Base-by-base conservation (phyloP, 371 early-diverging fungal species). In the Fennellomyces sp. region DNA sequence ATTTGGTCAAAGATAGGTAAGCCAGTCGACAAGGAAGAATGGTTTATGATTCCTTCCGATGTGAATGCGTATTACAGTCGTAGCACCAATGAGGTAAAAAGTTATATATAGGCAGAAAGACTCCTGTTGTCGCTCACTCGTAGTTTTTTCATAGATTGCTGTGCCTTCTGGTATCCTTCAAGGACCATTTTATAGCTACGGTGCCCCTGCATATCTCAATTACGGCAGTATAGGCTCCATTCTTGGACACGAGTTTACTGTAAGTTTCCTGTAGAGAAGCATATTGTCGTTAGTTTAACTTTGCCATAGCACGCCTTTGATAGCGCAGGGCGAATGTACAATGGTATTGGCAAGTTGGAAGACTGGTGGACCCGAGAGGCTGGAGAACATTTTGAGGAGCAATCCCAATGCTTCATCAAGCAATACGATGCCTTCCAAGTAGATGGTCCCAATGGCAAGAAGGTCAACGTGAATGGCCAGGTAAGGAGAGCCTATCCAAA, bases 291-390 rank as follows among this genome's bases (percentile, higher is more conserved):
- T 33, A 12, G 13, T 29, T 11, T 39, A 5, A 39, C 15, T 39
- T 39, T n/a, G 15, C 17, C n/a, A n/a, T 48, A 78, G 76, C 84
- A 84, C 54, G 82, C 73, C 1, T 80, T 84, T 53, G 84, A 84
- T 56, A 73, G 68, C 42, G 36, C 60, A 0, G 89, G 91, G 19
- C 75, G 84, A 7, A 64, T 76, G 36, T 89, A 74, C 56, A 82
- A 90, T 54, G 61, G 66, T 29, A 39, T 72, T 17, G 79, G 81
- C 5, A 42, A 58, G 41, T 25, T 70, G 21, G 67, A 41, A 8
- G 72, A 83, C 47, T 92, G 93, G 93, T 91, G 91, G 91, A 77
- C 84, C 2, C 70, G 81, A 6, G 42, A 57, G 6, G 82, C 88
- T 0, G 58, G 64, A 4, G 36, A 36, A 21, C 69, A 74, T n/a